Base-by-base conservation (phyloP, 805 yeast genomes). In the Danielia reshetovae region DNA sequence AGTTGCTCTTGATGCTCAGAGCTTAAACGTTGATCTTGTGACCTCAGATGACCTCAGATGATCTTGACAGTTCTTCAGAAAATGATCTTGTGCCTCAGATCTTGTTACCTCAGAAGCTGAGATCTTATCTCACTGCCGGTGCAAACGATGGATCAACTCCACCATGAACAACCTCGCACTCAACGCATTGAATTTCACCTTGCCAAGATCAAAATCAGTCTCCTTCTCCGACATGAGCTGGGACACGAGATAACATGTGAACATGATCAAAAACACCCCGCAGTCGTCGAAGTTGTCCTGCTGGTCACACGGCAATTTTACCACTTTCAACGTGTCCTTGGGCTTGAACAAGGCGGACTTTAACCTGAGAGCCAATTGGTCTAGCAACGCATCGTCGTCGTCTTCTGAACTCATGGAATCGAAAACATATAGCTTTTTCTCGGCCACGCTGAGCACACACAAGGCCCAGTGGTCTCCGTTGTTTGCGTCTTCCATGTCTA, bases 381-480 rank as follows among this genome's bases (percentile, higher is more conserved):
- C 26, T 22, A 62, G 46, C 16, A 68, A 59, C 9, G 39, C 30
- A 18, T 67, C 68, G 6, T 58, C 55, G 7, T 52, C 56, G 16
- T 26, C 36, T 12, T 52, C 54, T 5, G 30, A 23, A 2, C 42
- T 29, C 77, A 76, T 57, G 29, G 85, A 76, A 49, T 85, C 93
- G 50, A 77, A 81, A 8, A 81, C 60, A 15, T 63, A 65, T 2
- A 79, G 72, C 21, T 58, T 63, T 12, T 62, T 57, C 26, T 75
- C 81, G 10, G 69, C 55, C 7, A 72, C 42, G 22, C 72, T 68
- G 5, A 79, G 62, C 11, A 83, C 68, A 10, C 79, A 66, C 11
- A 85, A 57, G 1, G 85, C 77, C 93, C 94, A 84, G 57, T 85
- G 93, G 29, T 77, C 78, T 1, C 90, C 93, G 12, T 80, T 79